Conservation (phyloP, 2,329 filamentous ascomycete genomes). For the Penicillium freii region DNA sequence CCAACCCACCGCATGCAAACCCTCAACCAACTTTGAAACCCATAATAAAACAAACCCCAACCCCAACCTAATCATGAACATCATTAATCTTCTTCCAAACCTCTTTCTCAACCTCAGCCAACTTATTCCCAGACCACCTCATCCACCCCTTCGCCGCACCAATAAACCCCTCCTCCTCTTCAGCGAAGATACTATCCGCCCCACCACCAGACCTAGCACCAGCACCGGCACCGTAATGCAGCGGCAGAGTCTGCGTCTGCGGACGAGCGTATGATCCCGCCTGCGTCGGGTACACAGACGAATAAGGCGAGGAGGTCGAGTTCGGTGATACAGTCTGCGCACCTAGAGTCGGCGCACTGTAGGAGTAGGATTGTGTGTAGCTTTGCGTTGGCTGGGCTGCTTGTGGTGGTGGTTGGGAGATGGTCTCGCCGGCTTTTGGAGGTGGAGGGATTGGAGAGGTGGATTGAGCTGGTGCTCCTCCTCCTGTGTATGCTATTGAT, state of each 20-base stretch:
- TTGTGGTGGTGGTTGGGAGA: neutral
- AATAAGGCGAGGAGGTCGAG: constrained; percentile 28
- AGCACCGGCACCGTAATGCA: constrained; percentile 8
- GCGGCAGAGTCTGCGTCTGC: constrained; percentile 15
- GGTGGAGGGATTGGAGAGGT: constrained; percentile 17
- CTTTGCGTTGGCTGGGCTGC: neutral
- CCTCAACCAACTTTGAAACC: neutral
- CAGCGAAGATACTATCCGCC: constrained; percentile 17
- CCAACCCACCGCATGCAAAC: neutral
- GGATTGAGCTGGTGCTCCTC: neutral
- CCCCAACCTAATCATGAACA: constrained; percentile 28
- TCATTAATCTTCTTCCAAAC: constrained; percentile 50
- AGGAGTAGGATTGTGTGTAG: constrained; percentile 17
- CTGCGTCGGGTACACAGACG: constrained; percentile 27
- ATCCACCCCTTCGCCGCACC: constrained; percentile 46
- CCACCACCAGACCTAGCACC: constrained; percentile 11
- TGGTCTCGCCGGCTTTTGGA: constrained; percentile 18
- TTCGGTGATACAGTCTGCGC: constrained; percentile 15
- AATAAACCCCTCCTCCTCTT: constrained; percentile 37
- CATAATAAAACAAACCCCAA: neutral
- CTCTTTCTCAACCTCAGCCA: constrained; percentile 47
- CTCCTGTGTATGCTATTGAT: neutral
- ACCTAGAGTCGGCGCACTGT: neutral
- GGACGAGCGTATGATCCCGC: neutral
- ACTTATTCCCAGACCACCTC: constrained; percentile 39